These are phyloP conservation scores for Xylaria acuta DNA, from an alignment of 495 filamentous ascomycete genomes.

Conservation along the genomic window DNA sequence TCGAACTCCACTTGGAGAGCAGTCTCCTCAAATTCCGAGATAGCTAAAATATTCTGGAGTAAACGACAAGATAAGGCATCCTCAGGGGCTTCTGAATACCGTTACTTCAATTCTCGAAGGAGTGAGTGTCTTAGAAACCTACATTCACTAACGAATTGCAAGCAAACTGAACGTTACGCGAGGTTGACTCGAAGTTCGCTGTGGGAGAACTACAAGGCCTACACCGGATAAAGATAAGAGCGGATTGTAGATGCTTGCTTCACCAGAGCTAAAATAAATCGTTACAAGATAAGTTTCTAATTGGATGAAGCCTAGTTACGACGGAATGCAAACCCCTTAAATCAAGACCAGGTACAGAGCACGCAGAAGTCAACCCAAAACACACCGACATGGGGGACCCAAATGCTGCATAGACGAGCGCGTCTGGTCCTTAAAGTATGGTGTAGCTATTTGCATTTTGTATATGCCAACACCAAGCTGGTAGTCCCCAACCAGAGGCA, in stretches of 20 bases:
- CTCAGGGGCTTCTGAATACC: not conserved
- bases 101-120: not conserved
- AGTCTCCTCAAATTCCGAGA: not conserved
- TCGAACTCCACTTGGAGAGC: not conserved
- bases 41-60: not conserved
- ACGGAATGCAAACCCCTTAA: not conserved
- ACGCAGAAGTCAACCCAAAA: not conserved
- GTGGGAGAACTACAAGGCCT: not conserved
- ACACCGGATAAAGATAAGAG: not conserved
- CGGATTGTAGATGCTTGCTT: not conserved
- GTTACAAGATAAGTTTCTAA: not conserved
- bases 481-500: not conserved
- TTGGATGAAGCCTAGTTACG: not conserved
- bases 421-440: not conserved
- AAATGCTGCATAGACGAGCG: not conserved
- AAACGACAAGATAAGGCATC: not conserved
- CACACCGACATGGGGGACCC: not conserved
- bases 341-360: not conserved
- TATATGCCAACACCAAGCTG: not conserved
- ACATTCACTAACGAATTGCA: not conserved
- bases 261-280: not conserved
- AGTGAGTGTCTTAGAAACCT: not conserved
- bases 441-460: not conserved
- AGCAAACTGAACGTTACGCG: not conserved
- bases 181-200: not conserved